Conservation (phyloP, 75 land plant species). For the Gnetum montanum region DNA sequence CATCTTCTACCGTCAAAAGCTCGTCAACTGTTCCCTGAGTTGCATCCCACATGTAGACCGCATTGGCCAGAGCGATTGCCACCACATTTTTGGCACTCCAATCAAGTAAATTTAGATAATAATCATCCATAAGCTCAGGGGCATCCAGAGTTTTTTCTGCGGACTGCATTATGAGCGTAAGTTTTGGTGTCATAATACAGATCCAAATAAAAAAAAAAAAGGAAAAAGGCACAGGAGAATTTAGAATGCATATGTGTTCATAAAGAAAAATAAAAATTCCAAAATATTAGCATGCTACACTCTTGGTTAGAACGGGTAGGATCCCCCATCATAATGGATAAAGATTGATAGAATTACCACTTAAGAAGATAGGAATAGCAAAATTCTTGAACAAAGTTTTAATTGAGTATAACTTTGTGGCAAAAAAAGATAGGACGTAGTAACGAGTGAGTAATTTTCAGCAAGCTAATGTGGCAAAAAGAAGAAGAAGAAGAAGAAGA, state of each 20-base stretch:
- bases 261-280: not conserved
- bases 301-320: not conserved
- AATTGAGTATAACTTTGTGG: too few relatives aligned
- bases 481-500: not conserved
- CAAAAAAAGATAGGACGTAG: too few relatives aligned
- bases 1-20: constrained; percentile 60
- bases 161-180: constrained; percentile 23
- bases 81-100: constrained; percentile 79
- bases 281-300: not conserved
- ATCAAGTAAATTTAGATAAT: constrained; percentile 77
- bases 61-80: constrained; percentile 60
- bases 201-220: not conserved
- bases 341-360: too few relatives aligned
- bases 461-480: not conserved
- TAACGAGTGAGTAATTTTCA: too few relatives aligned
- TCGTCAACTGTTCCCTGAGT: constrained; percentile 49
- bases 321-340: not conserved
- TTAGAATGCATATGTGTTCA: not conserved
- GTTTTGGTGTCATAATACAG: not conserved
- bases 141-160: constrained; percentile 84
- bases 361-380: too few relatives aligned
- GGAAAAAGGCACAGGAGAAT: not conserved
- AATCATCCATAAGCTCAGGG: constrained; percentile 87
- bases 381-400: too few relatives aligned
- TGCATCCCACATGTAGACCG: constrained; percentile 84